phyloP scores from a whole-genome alignment of 352 stramenopile species.

The Plasmopara viticola region DNA sequence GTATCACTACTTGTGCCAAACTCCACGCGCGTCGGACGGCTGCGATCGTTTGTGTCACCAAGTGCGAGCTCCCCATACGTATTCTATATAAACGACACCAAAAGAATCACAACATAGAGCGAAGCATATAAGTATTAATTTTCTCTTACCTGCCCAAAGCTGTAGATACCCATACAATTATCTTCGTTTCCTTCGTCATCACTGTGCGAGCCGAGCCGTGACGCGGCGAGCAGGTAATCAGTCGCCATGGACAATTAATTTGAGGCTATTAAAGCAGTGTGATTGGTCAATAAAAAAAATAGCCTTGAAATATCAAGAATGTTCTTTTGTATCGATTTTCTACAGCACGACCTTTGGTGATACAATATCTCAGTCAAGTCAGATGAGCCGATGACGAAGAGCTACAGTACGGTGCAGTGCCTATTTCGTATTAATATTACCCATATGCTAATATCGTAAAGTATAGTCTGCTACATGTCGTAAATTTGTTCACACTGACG shows the following conservation, averaged over 20 bases:
- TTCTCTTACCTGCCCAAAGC: conserved; percentile 38
- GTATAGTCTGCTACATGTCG: too few relatives aligned
- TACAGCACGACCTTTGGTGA: conserved; percentile 15
- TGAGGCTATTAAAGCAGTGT: not conserved
- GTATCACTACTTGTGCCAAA: conserved; percentile 17
- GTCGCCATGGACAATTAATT: conserved; percentile 10
- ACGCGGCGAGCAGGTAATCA: conserved; percentile 22
- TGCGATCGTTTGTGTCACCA: conserved; percentile 73
- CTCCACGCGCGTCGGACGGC: conserved; percentile 40
- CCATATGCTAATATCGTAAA: too few relatives aligned
- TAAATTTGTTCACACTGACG: not conserved
- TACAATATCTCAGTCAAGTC: conserved; percentile 7
- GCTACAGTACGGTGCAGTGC: not conserved
- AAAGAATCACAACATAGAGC: too few relatives aligned
- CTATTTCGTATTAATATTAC: too few relatives aligned
- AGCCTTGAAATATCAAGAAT: conserved; percentile 11
- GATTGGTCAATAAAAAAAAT: not conserved
- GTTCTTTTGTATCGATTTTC: conserved; percentile 18
- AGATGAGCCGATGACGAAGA: conserved; percentile 2
- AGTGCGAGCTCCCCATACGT: conserved; percentile 89
- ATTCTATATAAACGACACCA: conserved; percentile 47
- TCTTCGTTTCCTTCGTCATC: conserved; percentile 10
- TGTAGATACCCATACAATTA: conserved; percentile 24
- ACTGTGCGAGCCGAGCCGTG: conserved; percentile 11
- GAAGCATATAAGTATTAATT: too few relatives aligned